These are phyloP conservation scores for Zygoascus bituminiphila DNA, from an alignment of 805 yeast genomes.

Conservation along the genomic window DNA sequence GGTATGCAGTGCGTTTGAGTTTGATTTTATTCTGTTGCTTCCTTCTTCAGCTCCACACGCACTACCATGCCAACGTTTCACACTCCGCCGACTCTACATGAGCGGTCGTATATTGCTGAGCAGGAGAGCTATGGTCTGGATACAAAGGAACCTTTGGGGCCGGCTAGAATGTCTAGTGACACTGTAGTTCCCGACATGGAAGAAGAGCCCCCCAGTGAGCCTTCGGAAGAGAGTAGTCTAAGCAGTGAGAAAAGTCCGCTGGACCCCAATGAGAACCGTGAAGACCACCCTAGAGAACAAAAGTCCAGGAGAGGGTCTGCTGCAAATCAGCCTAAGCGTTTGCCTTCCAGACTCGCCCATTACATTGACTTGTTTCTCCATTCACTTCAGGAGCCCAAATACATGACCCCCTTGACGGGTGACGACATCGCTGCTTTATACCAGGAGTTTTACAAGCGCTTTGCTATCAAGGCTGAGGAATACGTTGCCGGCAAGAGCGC, in stretches of 20 bases:
- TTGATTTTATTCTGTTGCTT: too few species aligned
- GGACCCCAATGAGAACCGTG: neutral
- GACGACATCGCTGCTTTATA: conserved; percentile 33
- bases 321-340: neutral
- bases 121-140: conserved; percentile 1
- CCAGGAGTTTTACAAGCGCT: conserved; percentile 32
- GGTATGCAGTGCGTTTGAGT: too few species aligned
- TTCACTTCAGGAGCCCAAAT: conserved; percentile 31
- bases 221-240: neutral
- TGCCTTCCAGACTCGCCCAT: conserved; percentile 16
- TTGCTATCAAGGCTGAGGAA: conserved; percentile 23
- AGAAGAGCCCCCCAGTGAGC: neutral
- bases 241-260: neutral
- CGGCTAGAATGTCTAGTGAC: neutral
- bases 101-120: conserved; percentile 4
- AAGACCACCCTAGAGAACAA: neutral
- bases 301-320: neutral
- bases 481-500: conserved; percentile 14
- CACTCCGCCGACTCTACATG: conserved; percentile 1
- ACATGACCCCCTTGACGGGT: conserved; percentile 29
- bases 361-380: conserved; percentile 21
- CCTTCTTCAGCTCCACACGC: neutral
- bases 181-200: neutral
- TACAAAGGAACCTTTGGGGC: neutral
- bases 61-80: conserved; percentile 2